Evolutionary conservation across 2,329 filamentous ascomycete species (phyloP).

Genomic region (Annulohypoxylon truncatum): DNA sequence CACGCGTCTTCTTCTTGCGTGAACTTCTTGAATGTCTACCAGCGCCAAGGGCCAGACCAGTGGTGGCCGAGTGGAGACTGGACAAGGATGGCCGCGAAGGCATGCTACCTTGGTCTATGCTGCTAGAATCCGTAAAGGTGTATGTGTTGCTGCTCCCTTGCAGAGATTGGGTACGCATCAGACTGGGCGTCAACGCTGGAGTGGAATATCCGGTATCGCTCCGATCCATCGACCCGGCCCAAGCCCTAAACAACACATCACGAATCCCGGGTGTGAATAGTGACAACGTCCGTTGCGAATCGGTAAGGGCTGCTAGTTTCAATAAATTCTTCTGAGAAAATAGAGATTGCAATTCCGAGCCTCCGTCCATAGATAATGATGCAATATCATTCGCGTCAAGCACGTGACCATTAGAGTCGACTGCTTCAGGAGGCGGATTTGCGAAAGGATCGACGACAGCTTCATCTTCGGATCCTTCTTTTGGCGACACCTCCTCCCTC

Average conservation of each 20-base stretch:
- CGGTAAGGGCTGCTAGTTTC: constrained; percentile 81
- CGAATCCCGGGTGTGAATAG: constrained; percentile 91
- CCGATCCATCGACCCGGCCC: constrained; percentile 82
- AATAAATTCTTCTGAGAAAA: constrained; percentile 97
- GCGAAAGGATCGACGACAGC: constrained; percentile 81
- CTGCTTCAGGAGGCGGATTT: constrained; percentile 82
- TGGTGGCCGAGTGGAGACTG: constrained; percentile 70
- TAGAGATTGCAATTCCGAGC: constrained; percentile 84
- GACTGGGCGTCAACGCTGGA: constrained; percentile 61
- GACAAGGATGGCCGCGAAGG: constrained; percentile 76
- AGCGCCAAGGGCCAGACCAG: constrained; percentile 72
- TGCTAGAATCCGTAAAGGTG: constrained; percentile 78
- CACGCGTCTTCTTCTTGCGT: constrained; percentile 84
- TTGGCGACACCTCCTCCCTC: constrained; percentile 69
- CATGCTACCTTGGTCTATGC: constrained; percentile 69
- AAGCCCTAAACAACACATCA: constrained; percentile 91
- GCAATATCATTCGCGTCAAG: constrained; percentile 81
- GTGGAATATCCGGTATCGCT: constrained; percentile 66
- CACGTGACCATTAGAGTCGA: constrained; percentile 82
- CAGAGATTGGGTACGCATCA: constrained; percentile 74
- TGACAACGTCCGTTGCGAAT: constrained; percentile 90
- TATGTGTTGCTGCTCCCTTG: constrained; percentile 71
- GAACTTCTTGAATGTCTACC: constrained; percentile 68
- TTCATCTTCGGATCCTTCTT: constrained; percentile 64
- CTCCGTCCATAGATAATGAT: constrained; percentile 80